Conservation (phyloP, 768 basidiomycete genomes). For the Boletus pseudo-olivaceus region DNA sequence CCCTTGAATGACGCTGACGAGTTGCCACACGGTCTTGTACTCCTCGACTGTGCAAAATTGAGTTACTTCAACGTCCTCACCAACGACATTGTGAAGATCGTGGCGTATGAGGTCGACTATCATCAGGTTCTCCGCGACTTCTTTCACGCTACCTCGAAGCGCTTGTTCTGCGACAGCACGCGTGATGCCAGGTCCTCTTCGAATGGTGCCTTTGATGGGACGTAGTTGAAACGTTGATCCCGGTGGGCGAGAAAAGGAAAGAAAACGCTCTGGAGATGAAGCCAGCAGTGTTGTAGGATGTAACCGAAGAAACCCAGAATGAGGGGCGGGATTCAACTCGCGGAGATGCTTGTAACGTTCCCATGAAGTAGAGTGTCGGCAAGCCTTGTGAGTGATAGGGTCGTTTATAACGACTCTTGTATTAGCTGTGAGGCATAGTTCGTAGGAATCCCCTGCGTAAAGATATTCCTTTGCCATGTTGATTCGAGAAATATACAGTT, state of each 20-base stretch:
- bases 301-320: conserved; percentile 77
- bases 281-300: conserved; percentile 75
- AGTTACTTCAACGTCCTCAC: conserved; percentile 75
- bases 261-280: conserved; percentile 90
- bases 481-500: conserved; percentile 65
- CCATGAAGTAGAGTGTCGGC: conserved; percentile 49
- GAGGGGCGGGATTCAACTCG: conserved; percentile 79
- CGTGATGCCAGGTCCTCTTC: conserved; percentile 62
- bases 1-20: conserved; percentile 92
- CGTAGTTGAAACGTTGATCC: conserved; percentile 72
- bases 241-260: conserved; percentile 72
- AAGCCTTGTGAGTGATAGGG: conserved; percentile 14
- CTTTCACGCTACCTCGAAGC: conserved; percentile 69
- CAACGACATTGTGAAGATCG: conserved; percentile 82
- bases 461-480: conserved; percentile 68
- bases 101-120: conserved; percentile 96
- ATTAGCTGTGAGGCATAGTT: conserved; percentile 83
- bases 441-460: conserved; percentile 86
- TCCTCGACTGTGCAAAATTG: conserved; percentile 88
- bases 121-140: conserved; percentile 97
- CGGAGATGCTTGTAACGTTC: conserved; percentile 71
- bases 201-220: conserved; percentile 92
- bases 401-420: conserved; percentile 54
- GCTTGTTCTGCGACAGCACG: conserved; percentile 63
- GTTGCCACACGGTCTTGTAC: conserved; percentile 92